A percentile compares a stretch with the other conserved stretches of the same genome.
Evolutionary conservation across 441 rosid genomes (phyloP).

Genomic region (Bruguiera hainesii): DNA sequence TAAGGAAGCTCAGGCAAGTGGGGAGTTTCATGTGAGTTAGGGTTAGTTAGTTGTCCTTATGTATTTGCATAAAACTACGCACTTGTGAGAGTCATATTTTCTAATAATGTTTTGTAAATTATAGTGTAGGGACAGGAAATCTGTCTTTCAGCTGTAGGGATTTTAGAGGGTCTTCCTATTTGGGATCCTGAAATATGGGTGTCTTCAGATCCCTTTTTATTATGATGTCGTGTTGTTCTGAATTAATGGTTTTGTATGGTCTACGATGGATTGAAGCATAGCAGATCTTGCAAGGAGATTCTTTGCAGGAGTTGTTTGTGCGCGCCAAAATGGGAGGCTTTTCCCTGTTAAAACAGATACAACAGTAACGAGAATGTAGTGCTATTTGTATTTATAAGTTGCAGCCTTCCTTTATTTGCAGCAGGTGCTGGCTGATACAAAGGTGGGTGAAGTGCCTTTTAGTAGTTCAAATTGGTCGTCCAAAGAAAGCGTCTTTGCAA

Average conservation of each 20-base stretch:
- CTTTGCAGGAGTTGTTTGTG: too few relatives aligned
- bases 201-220: constrained; percentile 6
- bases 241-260: constrained; percentile 13
- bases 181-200: constrained; percentile 12
- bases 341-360: too few relatives aligned
- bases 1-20: constrained; percentile 75
- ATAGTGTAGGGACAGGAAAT: constrained; percentile 11
- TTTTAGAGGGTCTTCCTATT: constrained; percentile 9
- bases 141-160: constrained; percentile 9
- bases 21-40: constrained; percentile 58
- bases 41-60: background rate
- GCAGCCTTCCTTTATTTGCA: too few relatives aligned
- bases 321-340: too few relatives aligned
- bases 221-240: background rate
- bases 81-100: constrained; percentile 14
- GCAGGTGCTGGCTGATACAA: too few relatives aligned
- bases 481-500: too few relatives aligned
- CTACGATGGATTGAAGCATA: constrained; percentile 3
- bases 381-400: too few relatives aligned
- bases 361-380: too few relatives aligned
- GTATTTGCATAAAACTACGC: constrained; percentile 24
- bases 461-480: too few relatives aligned
- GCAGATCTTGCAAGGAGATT: background rate
- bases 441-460: too few relatives aligned
- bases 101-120: constrained; percentile 35